Conservation (phyloP, 2,329 filamentous ascomycete species). For the Rutstroemia sp. region DNA sequence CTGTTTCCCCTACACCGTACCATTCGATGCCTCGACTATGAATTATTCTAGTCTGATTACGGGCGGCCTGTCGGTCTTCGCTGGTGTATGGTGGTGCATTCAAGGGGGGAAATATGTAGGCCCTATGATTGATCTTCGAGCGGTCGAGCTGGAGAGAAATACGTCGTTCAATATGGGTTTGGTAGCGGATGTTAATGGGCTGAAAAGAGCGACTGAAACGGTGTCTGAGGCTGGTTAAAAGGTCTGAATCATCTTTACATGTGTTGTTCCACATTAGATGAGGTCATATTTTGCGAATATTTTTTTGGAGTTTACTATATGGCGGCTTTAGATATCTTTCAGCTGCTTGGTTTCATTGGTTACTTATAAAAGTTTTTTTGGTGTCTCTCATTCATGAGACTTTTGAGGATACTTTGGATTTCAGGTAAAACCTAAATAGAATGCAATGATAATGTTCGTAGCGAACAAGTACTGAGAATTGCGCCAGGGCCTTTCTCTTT, state of each 20-base stretch:
- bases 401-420: neutral
- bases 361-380: neutral
- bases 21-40: constrained; percentile 41
- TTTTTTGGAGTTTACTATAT: neutral
- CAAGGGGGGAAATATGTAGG: constrained; percentile 23
- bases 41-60: constrained; percentile 44
- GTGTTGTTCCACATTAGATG: neutral
- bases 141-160: neutral
- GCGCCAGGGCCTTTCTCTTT: too few relatives aligned
- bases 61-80: constrained; percentile 35
- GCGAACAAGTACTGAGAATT: neutral
- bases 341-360: neutral
- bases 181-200: neutral
- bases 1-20: constrained; percentile 47
- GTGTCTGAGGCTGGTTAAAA: neutral
- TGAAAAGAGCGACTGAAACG: neutral
- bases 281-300: neutral
- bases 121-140: constrained; percentile 11
- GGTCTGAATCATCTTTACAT: neutral
- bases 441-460: neutral
- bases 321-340: neutral
- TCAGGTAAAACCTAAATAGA: neutral
- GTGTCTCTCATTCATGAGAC: neutral
- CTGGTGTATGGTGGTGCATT: constrained; percentile 36
- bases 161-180: neutral